Base-by-base conservation (phyloP, 2,329 filamentous ascomycete species). In the Aspergillus pseudoglaucus region DNA sequence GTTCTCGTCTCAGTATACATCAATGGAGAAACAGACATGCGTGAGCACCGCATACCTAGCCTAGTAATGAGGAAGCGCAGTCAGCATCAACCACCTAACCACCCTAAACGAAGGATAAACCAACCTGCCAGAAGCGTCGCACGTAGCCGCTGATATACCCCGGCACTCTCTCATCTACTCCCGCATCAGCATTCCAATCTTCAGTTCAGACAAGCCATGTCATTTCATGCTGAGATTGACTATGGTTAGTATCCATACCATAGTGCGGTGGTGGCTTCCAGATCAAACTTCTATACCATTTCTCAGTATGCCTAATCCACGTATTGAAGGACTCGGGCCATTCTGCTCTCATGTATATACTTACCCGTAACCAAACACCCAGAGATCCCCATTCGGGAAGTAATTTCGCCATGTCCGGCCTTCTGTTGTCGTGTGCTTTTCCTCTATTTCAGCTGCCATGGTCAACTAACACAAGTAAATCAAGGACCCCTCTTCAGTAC, bases 191-290 rank as follows among this genome's bases (percentile, higher is more conserved):
- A 33, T 9, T 43, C 46, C 30, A 40, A 45, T 44, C 25, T 25
- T 9, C 23, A 9, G 3, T 25, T 25, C 38, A 45, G 41, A 45
- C n/a, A 27, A 38, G 43, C n/a, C 17, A 18, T 27, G 17, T 8
- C 25, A 20, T 20, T 22, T 22, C 30, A 5, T 38, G 20, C 27
- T 20, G 30, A 12, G 6, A 38, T 27, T 7, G 39, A 43, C 17
- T 37, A 58, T 4, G 20, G 20, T 20, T 3, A 20, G 20, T 20
- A 20, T 15, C 12, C 68, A 53, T 84, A 96, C 91, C 91, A 66
- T 87, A 96, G 66, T 95, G 88, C 57, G 93, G 93, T 52, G 93
- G 93, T 48, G 93, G 91, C 69, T 97, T 98, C 90, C 90, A 98
- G 60, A 98, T 96, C 66, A 98, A 73, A 67, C 90, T 95, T 72